Base-by-base conservation (phyloP, 345 rosid genomes). In the Melastoma malabathricum region DNA sequence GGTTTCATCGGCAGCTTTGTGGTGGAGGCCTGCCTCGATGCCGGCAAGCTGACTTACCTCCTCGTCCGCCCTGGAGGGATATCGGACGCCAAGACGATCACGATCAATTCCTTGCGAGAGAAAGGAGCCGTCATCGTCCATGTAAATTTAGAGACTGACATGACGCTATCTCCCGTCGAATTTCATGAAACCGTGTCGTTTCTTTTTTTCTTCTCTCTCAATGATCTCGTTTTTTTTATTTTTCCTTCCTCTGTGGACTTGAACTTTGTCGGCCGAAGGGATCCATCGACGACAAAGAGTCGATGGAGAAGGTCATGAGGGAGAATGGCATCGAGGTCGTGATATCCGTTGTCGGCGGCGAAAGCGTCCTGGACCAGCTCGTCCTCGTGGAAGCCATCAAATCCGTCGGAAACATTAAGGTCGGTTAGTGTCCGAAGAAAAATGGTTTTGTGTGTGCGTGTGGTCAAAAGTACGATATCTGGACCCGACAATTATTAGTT, bases 1-100 rank as follows among this genome's bases (percentile, higher is more conserved):
- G 90, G 90, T 6, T 75, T 79, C 34, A 76, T 82, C 10, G 90
- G 90, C 25, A 75, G 48, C 43, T 77, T 71, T 22, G 53, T 82
- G 44, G 73, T 78, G 0, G 69, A 70, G 15, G 86, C 86, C 16
- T 68, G 86, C 72, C 59, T 82, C 0, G 68, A 59, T 15, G 47
- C 73, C 41, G 81, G 81, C 13, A 66, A 73, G 18, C 64, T 74
- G 27, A 82, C 85, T 25, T 76, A 71, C 46, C 41, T 79, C 50
- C 71, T 82, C 27, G 61, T 72, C 59, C 71, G 79, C 15, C 47
- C 49, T 6, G 20, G 47, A 16, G n/a, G 54, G 63, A 56, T 59
- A 43, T 48, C 59, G 0, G 71, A 47, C 13, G 44, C 60, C 17
- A 47, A 59, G 53, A 61, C 62, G 45, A 64, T 61, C 46, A 46